phyloP scores from a whole-genome alignment of 441 rosid species.

The Breynia disticha region DNA sequence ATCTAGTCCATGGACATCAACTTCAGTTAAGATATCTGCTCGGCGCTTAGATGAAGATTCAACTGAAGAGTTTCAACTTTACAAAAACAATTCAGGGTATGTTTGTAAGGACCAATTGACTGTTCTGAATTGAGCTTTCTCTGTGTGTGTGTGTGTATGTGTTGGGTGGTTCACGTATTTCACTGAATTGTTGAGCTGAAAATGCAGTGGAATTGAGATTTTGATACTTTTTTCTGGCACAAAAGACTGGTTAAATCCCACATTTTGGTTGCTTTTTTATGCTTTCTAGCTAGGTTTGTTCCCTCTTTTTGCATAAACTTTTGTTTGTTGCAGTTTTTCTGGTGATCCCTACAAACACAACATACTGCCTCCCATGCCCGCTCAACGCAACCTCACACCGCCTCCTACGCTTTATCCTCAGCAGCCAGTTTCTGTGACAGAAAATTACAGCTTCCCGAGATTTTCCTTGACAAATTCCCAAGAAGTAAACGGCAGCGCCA shows the following conservation, averaged over 20 bases:
- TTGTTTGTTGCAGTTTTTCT: slow-evolving; percentile 39
- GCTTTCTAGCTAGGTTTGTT: too few species aligned
- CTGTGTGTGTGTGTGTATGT: too few species aligned
- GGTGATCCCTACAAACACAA: slow-evolving; percentile 60
- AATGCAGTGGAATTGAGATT: too few species aligned
- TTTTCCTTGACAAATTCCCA: slow-evolving; percentile 42
- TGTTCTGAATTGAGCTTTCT: too few species aligned
- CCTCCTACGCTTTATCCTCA: slow-evolving; percentile 96
- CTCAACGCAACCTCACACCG: slow-evolving; percentile 82
- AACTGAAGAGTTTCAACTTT: slow-evolving; percentile 56
- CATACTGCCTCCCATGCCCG: slow-evolving; percentile 74
- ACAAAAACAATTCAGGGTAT: slow-evolving; percentile 60
- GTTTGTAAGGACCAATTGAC: background rate
- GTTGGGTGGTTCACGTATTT: too few species aligned
- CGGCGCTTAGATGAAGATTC: slow-evolving; percentile 67
- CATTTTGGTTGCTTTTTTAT: background rate
- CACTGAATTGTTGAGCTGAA: too few species aligned
- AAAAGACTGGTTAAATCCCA: background rate
- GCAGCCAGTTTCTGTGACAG: slow-evolving; percentile 66
- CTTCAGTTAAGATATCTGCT: slow-evolving; percentile 46
- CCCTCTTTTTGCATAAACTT: background rate
- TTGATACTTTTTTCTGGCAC: too few species aligned
- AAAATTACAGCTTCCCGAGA: slow-evolving; percentile 65
- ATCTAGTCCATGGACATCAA: slow-evolving; percentile 61
- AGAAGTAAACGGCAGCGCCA: slow-evolving; percentile 41